Evolutionary conservation across 495 filamentous ascomycete genomes (phyloP), one percentile per base, ranked within the genome.

Genomic region (Xylaria flabelliformis): DNA sequence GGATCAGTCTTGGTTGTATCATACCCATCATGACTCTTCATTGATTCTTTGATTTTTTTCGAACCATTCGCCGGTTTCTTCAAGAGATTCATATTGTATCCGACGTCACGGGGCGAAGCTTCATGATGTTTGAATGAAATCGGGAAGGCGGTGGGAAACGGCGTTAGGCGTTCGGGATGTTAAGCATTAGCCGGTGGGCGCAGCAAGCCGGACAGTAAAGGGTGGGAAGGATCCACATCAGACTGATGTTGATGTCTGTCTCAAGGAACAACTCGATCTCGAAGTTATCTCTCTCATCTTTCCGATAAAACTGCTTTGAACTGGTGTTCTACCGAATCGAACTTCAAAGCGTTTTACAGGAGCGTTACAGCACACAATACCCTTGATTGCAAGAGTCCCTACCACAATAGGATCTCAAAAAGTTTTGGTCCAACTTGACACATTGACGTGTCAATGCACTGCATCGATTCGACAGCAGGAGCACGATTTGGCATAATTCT

Each of bases 1-100:
- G 77, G 77, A 78, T 78, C 75, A 70, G 74, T 72, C 55, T 67
- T 74, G 68, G 74, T 76, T 79, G 77, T 79, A 79, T 73, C 77
- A 79, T 79, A 79, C 72, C 76, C 77, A 67, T 73, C 70, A 68
- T 71, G 75, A 74, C 67, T 78, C 53, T 72, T 58, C 44, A 65
- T 74, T 74, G 70, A 69, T 72, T 74, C 67, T 62, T 74, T 74
- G 71, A 74, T 61, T 74, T 74, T 61, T 64, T 61, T 64, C 67
- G 48, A 71, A 56, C 72, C 67, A 56, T 71, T 71, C 71, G 44
- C 69, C 74, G 64, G 74, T 72, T 74, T 78, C 73, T 48, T 58
- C 71, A 39, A 66, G 69, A 69, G 74, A 72, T 75, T 73, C 67
- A 69, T 72, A 65, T 63, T 65, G 74, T 65, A 78, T 73, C 75